Evolutionary conservation across 2,329 filamentous ascomycete species (phyloP).

Genomic region (Phoma sp.): DNA sequence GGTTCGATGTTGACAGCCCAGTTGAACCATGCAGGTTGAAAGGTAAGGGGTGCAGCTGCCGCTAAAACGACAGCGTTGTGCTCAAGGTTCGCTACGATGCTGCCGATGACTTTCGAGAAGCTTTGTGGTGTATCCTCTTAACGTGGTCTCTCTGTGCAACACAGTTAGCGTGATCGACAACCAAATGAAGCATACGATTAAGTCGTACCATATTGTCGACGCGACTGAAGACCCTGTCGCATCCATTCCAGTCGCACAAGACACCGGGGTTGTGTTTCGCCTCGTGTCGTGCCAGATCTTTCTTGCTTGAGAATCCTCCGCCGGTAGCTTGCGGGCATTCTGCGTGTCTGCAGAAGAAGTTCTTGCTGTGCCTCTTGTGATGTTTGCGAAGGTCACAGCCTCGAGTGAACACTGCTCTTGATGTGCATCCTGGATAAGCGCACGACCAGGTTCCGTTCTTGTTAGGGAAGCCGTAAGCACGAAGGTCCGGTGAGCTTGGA

Average conservation of each 20-base stretch:
- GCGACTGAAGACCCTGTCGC: conserved; percentile 65
- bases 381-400: conserved; percentile 70
- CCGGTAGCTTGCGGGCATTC: conserved; percentile 64
- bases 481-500: conserved; percentile 50
- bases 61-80: background rate
- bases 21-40: background rate
- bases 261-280: conserved; percentile 70
- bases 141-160: conserved; percentile 48
- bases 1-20: background rate
- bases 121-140: conserved; percentile 51
- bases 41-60: background rate
- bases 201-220: conserved; percentile 67
- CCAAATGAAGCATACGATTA: background rate
- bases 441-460: conserved; percentile 64
- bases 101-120: conserved; percentile 36
- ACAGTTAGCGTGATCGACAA: conserved; percentile 24
- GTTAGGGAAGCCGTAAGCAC: conserved; percentile 53
- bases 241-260: conserved; percentile 65
- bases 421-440: conserved; percentile 66
- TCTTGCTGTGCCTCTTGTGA: conserved; percentile 68
- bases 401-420: conserved; percentile 63
- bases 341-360: conserved; percentile 66
- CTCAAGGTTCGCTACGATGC: conserved; percentile 14
- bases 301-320: conserved; percentile 69
- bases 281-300: conserved; percentile 67